These are phyloP conservation scores for Botrytis galanthina DNA, from an alignment of 2,329 filamentous ascomycete genomes.

Conservation along the genomic window DNA sequence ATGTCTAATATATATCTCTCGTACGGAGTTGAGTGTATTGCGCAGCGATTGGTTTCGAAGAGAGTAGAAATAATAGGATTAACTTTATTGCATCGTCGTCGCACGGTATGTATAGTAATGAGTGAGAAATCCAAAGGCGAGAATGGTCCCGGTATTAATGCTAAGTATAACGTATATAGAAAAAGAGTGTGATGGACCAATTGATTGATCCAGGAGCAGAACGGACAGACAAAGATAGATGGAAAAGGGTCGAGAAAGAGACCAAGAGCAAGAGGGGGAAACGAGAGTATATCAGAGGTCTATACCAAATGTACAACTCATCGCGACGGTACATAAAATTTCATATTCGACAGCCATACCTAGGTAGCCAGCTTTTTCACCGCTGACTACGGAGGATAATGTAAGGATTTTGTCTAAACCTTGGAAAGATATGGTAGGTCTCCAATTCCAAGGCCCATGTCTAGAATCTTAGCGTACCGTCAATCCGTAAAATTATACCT, in stretches of 20 bases:
- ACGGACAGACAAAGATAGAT: neutral
- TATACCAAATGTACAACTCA: conserved; percentile 21
- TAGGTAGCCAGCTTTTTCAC: conserved; percentile 14
- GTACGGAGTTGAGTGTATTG: neutral
- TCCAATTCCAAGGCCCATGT: conserved; percentile 4
- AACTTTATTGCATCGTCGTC: conserved; percentile 6
- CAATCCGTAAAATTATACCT: conserved; percentile 6
- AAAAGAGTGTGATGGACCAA: conserved; percentile 7
- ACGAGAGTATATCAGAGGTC: conserved; percentile 20
- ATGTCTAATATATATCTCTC: neutral
- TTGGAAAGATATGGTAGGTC: conserved; percentile 7
- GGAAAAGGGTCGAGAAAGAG: conserved; percentile 16
- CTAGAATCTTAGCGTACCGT: conserved; percentile 7
- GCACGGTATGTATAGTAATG: neutral
- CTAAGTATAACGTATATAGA: conserved; percentile 5
- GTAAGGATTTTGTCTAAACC: conserved; percentile 16
- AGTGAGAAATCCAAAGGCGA: neutral
- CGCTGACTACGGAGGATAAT: conserved; percentile 7
- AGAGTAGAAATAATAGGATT: conserved; percentile 8
- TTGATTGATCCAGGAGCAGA: conserved; percentile 1
- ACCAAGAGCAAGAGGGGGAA: conserved; percentile 16
- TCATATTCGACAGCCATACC: conserved; percentile 7
- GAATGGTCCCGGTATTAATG: conserved; percentile 1
- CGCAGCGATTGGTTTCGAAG: neutral
- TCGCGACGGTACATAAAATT: conserved; percentile 15